Conservation (phyloP, 2,329 filamentous ascomycete genomes). For the Pezicula neosporulosa region DNA sequence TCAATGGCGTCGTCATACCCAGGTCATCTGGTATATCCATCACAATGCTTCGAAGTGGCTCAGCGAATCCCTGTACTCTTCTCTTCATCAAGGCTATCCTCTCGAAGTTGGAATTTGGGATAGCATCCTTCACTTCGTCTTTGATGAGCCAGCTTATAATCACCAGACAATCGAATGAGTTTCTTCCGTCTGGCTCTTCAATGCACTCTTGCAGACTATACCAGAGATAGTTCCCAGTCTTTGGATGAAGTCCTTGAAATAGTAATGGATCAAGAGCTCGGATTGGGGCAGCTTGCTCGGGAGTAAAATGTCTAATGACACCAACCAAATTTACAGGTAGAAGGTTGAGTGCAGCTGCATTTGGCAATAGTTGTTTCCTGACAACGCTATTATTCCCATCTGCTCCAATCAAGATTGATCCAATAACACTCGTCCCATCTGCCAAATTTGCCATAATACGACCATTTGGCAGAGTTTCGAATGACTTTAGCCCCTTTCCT, state of each 20-base stretch:
- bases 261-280: slow-evolving; percentile 49
- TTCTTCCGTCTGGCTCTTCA: slow-evolving; percentile 12
- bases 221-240: slow-evolving; percentile 47
- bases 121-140: slow-evolving; percentile 26
- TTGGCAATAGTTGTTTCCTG: slow-evolving; percentile 30
- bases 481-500: slow-evolving; percentile 42
- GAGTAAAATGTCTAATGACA: slow-evolving; percentile 32
- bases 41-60: slow-evolving; percentile 38
- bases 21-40: slow-evolving; percentile 39
- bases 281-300: slow-evolving; percentile 34
- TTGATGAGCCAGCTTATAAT: slow-evolving; percentile 43
- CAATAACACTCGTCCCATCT: slow-evolving; percentile 28
- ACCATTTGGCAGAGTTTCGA: slow-evolving; percentile 7
- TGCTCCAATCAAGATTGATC: slow-evolving; percentile 34
- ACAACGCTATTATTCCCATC: slow-evolving; percentile 34
- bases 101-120: slow-evolving; percentile 26
- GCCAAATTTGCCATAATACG: slow-evolving; percentile 18
- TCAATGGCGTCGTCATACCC: slow-evolving; percentile 25
- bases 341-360: slow-evolving; percentile 27
- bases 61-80: slow-evolving; percentile 33
- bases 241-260: slow-evolving; percentile 50
- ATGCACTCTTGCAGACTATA: slow-evolving; percentile 37
- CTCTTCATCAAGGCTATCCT: slow-evolving; percentile 18
- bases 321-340: slow-evolving; percentile 37
- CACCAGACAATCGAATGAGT: slow-evolving; percentile 40